Conservation (phyloP, 2,329 filamentous ascomycete genomes). For the Aspergillus japonicus region DNA sequence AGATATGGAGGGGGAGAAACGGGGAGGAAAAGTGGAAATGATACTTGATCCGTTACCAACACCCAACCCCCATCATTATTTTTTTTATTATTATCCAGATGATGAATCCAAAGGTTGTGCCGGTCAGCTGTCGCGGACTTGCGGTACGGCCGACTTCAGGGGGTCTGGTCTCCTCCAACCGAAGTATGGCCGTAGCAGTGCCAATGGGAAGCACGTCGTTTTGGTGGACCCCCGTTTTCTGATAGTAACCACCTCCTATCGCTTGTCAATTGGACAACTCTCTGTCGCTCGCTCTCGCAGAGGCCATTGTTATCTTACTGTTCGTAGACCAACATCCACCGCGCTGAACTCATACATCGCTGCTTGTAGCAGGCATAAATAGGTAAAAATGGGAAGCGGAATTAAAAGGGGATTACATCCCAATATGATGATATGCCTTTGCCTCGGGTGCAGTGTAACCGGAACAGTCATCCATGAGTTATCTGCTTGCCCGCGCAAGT, state of each 20-base stretch:
- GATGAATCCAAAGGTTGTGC: neutral
- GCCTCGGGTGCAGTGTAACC: neutral
- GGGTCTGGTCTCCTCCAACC: slow-evolving; percentile 4
- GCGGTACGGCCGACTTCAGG: slow-evolving; percentile 8
- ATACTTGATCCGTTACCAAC: neutral
- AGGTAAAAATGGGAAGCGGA: neutral
- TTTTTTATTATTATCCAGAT: neutral
- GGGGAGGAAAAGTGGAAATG: slow-evolving; percentile 16
- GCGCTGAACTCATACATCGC: neutral
- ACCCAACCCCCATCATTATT: neutral
- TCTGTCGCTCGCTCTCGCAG: neutral
- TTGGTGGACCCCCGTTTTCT: neutral
- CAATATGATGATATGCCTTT: slow-evolving; percentile 3
- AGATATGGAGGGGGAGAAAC: neutral
- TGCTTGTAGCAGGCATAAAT: neutral
- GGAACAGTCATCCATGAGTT: neutral
- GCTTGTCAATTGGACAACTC: neutral
- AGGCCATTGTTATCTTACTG: neutral
- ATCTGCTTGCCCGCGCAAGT: slow-evolving; percentile 20
- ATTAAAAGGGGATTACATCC: neutral
- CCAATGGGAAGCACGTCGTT: slow-evolving; percentile 11
- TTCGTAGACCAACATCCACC: neutral
- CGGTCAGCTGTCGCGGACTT: slow-evolving; percentile 3
- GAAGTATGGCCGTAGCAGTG: slow-evolving; percentile 9
- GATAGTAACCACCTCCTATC: neutral